Evolutionary conservation across 164 flowering plant species (phyloP), one percentile per base, ranked within the genome.

Genomic region (Vitis labrusca): DNA sequence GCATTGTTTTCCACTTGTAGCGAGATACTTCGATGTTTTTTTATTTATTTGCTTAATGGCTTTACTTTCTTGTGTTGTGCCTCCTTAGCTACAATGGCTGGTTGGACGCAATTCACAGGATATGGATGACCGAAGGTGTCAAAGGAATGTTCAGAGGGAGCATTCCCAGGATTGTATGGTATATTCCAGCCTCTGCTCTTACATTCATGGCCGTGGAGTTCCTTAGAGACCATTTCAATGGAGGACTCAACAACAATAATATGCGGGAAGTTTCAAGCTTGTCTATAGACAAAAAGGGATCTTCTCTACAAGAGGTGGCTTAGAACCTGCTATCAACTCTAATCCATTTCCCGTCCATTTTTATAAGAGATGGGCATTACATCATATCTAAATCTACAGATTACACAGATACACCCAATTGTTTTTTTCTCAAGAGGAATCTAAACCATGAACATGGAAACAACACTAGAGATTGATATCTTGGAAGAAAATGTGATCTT

Each of bases 121-220:
- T 86, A 59, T 94, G 96, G 97, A 67, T 32, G 76, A 68, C 51
- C 17, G 98, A 94, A 83, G 98, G 98, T 50, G 7, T 69, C 1
- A 82, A 78, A 66, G 98, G 98, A 48, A 57, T 94, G 79, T 91
- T 94, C 75, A 81, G 84, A 77, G 98, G 98, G 50, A 90, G 98
- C 76, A 71, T 94, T 56, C 96, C 98, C 23, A 86, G 98, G 78
- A 74, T 94, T 59, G 78, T 88, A 63, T 94, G 98, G 98, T 94
- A 94, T 67, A 77, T 94, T 65, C 98, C 98, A 13, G 98, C 97
- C 48, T 91, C 97, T 47, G 98, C 98, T 53, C 86, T 91, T 10
- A 90, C 96, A 11, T 94, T 94, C 86, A 91, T 94, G 98, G 92
- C 91, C 5, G 97, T 94, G 60, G 98, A 94, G 72, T 90, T 86